Conservation (phyloP, 2,329 filamentous ascomycete species). For the Thermomyces lanuginosus region DNA sequence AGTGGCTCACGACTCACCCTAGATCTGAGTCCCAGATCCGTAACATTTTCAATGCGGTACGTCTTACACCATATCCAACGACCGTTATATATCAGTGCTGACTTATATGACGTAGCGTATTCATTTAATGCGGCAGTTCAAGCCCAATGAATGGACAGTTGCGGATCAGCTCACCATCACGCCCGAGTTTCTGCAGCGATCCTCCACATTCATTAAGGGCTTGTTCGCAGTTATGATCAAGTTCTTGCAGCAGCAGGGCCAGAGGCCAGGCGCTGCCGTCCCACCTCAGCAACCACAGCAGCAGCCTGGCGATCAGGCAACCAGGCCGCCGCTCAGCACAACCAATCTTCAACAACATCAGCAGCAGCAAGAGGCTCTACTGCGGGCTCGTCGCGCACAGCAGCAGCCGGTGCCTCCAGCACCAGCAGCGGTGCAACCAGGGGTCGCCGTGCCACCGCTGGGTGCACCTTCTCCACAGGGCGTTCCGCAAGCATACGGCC, state of each 20-base stretch:
- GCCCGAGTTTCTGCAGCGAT: slow-evolving; percentile 21
- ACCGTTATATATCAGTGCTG: too few species aligned
- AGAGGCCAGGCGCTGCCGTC: slow-evolving; percentile 7
- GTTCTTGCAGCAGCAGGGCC: slow-evolving; percentile 15
- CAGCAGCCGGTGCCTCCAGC: slow-evolving; percentile 30
- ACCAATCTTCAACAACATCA: slow-evolving; percentile 32
- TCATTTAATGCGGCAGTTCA: slow-evolving; percentile 32
- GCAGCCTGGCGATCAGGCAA: slow-evolving; percentile 12
- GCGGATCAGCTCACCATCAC: slow-evolving; percentile 31
- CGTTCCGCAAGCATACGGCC: slow-evolving; percentile 39
- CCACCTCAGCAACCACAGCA: too few species aligned
- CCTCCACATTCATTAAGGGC: slow-evolving; percentile 24
- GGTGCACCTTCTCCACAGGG: slow-evolving; percentile 39
- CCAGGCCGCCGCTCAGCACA: slow-evolving; percentile 25
- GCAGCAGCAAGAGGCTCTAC: slow-evolving; percentile 30
- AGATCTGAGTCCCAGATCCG: too few species aligned
- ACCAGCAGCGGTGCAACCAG: slow-evolving; percentile 36
- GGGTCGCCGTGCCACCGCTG: slow-evolving; percentile 35
- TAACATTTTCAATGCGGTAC: too few species aligned
- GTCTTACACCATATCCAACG: too few species aligned
- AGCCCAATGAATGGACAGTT: slow-evolving; percentile 24
- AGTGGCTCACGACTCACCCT: too few species aligned
- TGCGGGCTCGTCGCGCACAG: slow-evolving; percentile 22
- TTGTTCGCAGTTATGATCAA: slow-evolving; percentile 26
- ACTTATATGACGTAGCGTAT: slow-evolving; percentile 27